These are phyloP conservation scores for Stellera chamaejasme DNA, from an alignment of 345 rosid genomes.

Conservation along the genomic window DNA sequence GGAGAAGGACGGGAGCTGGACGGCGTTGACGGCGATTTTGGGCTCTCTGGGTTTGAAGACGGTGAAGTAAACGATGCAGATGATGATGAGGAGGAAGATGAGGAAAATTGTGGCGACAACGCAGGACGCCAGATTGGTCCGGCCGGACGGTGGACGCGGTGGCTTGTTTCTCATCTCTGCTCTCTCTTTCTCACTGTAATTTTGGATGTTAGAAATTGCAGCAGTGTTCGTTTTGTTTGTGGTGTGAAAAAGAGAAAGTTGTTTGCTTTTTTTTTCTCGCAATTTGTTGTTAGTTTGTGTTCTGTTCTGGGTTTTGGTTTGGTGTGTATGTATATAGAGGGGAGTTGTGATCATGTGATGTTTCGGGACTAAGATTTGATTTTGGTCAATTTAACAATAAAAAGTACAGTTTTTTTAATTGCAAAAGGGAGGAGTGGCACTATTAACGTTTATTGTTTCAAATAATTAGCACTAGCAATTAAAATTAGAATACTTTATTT, in stretches of 20 bases:
- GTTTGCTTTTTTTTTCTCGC: neutral
- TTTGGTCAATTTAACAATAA: too few species aligned
- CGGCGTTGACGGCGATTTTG: conserved; percentile 73
- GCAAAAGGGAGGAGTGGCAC: too few species aligned
- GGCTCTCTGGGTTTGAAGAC: conserved; percentile 88
- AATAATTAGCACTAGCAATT: too few species aligned
- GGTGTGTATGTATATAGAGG: too few species aligned
- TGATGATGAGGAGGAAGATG: conserved; percentile 47
- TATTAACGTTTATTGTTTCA: too few species aligned
- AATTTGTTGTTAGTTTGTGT: neutral
- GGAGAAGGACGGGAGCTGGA: conserved; percentile 93
- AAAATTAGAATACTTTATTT: too few species aligned
- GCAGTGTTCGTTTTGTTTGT: neutral
- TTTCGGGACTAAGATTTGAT: too few species aligned
- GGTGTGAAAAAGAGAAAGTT: neutral
- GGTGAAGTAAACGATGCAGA: conserved; percentile 83
- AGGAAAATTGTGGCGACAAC: conserved; percentile 84
- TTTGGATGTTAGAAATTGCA: neutral
- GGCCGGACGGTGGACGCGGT: conserved; percentile 32
- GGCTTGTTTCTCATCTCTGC: conserved; percentile 25
- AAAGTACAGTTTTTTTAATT: too few species aligned
- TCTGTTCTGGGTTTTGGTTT: neutral
- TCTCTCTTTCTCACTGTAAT: neutral
- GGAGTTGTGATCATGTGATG: too few species aligned
- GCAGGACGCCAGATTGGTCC: conserved; percentile 90